Evolutionary conservation across 768 basidiomycete genomes (phyloP).

Genomic region (Tulasnella sp.): DNA sequence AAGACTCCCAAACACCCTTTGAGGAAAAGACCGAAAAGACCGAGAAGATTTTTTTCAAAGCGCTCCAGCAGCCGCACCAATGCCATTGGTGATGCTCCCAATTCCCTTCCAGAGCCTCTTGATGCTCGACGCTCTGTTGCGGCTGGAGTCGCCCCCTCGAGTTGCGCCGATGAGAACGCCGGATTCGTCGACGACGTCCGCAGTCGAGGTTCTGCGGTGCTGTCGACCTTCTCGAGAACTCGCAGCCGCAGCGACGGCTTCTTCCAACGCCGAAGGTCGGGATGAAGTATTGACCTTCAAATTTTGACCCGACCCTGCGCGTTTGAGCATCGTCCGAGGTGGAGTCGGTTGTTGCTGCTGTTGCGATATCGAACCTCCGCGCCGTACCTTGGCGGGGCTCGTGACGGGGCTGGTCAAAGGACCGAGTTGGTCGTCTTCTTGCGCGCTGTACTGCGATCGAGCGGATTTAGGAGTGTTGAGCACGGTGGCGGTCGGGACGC

Average conservation of each 20-base stretch:
- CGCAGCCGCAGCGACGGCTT: not conserved
- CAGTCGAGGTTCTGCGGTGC: slow-evolving; percentile 6
- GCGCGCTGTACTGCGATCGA: not conserved
- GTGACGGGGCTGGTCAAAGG: not conserved
- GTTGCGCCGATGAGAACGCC: not conserved
- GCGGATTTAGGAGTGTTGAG: not conserved
- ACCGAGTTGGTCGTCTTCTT: slow-evolving; percentile 1
- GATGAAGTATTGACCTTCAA: not conserved
- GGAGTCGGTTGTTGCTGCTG: not conserved
- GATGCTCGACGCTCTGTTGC: slow-evolving; percentile 4
- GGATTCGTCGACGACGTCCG: slow-evolving; percentile 11
- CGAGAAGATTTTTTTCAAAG: not conserved
- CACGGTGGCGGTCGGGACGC: not conserved
- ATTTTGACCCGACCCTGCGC: not conserved
- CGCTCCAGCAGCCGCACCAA: slow-evolving; percentile 12
- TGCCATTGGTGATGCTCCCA: not conserved
- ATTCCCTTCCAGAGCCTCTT: slow-evolving; percentile 11
- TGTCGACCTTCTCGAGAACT: not conserved
- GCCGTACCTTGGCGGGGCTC: not conserved
- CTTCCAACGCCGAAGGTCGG: not conserved
- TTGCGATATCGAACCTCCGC: not conserved
- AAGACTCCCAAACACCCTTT: not conserved
- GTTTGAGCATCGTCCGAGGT: not conserved
- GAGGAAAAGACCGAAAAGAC: not conserved
- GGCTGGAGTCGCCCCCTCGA: not conserved